Evolutionary conservation across 176 grass and related monocot species (phyloP).

Genomic region (Musa itinerans): DNA sequence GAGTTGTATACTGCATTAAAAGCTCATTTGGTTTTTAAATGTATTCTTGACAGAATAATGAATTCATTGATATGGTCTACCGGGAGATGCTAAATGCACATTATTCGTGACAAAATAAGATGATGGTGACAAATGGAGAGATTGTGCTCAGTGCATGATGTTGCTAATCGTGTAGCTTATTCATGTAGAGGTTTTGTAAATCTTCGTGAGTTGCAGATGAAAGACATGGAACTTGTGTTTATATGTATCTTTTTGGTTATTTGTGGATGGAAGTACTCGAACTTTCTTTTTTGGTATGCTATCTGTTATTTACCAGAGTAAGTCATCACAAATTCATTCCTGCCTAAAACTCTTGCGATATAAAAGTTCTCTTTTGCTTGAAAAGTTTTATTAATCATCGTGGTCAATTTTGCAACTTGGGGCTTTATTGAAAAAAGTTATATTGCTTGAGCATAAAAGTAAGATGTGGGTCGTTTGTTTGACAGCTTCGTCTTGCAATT

Average conservation of each 20-base stretch:
- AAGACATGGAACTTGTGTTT: not conserved
- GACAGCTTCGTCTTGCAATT: no score
- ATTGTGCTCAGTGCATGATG: not conserved
- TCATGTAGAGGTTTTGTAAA: slow-evolving; percentile 5
- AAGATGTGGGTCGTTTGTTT: no score
- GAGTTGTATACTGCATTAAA: not conserved
- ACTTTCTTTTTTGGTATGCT: not conserved
- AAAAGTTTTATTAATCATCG: no score
- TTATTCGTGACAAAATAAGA: slow-evolving; percentile 4
- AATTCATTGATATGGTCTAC: slow-evolving; percentile 16
- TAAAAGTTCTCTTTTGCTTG: no score
- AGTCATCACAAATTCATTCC: not conserved
- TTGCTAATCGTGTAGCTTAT: slow-evolving; percentile 1
- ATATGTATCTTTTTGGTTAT: not conserved
- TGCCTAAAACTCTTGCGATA: not conserved
- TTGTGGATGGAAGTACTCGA: not conserved
- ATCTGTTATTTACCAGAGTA: not conserved
- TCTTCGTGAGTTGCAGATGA: not conserved
- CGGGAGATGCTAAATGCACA: slow-evolving; percentile 17
- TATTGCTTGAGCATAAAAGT: no score
- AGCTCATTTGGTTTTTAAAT: not conserved
- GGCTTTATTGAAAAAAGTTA: no score
- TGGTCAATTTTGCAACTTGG: no score
- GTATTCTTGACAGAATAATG: slow-evolving; percentile 11
- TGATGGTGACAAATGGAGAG: not conserved